phyloP scores from a whole-genome alignment of 176 grass and related monocot species.

The Microstegium vimineum region DNA sequence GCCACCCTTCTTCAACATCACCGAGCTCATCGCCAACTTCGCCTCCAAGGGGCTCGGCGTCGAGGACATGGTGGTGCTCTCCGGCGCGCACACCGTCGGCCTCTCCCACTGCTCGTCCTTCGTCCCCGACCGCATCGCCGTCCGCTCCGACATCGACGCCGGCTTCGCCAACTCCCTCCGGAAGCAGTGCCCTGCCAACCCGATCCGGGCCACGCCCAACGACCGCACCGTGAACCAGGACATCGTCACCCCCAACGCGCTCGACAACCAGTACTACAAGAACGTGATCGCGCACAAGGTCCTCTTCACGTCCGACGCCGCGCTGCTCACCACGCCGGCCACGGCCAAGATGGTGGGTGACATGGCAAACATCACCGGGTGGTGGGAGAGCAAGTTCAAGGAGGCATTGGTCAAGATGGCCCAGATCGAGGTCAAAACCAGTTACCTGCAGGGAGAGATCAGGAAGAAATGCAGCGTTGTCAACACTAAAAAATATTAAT shows the following conservation, averaged over 20 bases:
- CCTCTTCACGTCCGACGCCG: conserved; percentile 45
- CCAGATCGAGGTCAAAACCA: not conserved
- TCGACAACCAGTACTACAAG: conserved; percentile 54
- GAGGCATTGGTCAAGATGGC: not conserved
- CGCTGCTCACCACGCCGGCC: conserved; percentile 17
- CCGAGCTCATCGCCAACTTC: conserved; percentile 12
- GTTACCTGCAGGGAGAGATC: not conserved
- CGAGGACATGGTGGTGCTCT: conserved; percentile 41
- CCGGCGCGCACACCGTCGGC: conserved; percentile 37
- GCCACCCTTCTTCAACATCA: not conserved
- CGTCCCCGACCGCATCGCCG: conserved; percentile 26
- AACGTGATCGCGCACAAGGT: conserved; percentile 29
- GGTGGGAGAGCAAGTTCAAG: not conserved
- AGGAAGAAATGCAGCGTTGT: not conserved
- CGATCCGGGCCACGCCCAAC: not conserved
- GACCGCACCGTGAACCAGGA: conserved; percentile 44
- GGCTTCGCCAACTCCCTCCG: conserved; percentile 4
- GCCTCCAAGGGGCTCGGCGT: conserved; percentile 25
- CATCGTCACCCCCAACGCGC: not conserved
- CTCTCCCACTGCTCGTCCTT: conserved; percentile 50
- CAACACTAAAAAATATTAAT: not conserved
- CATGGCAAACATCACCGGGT: not conserved
- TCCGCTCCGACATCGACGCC: not conserved
- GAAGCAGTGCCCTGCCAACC: conserved; percentile 1
- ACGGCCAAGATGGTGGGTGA: conserved; percentile 5